Percentiles rank a stretch among this genome's conserved stretches.
phyloP scores from a whole-genome alignment of 192 early-diverging fungal species.

The Coemansia sp. region DNA sequence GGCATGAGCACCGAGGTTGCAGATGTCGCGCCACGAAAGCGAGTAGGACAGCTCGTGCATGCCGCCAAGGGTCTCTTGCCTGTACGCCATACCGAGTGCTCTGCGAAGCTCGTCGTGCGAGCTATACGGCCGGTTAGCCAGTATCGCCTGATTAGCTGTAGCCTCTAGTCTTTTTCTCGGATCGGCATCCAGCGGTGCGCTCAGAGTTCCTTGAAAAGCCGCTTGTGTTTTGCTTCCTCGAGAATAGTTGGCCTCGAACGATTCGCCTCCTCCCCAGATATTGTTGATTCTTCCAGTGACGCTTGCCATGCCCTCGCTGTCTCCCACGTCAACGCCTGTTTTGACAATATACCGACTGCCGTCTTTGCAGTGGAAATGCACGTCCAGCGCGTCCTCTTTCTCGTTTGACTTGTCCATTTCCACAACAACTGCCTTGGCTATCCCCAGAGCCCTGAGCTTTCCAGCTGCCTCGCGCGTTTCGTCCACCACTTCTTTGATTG shows the following conservation, averaged over 20 bases:
- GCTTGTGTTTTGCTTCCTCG: conserved; percentile 74
- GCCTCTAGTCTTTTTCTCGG: conserved; percentile 68
- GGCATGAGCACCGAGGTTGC: conserved; percentile 49
- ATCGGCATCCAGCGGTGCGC: conserved; percentile 69
- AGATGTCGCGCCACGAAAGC: conserved; percentile 76
- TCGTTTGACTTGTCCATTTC: conserved; percentile 14
- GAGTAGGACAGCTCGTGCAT: conserved; percentile 69
- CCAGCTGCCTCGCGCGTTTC: conserved; percentile 49
- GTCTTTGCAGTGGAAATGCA: conserved; percentile 73
- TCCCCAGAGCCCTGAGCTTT: conserved; percentile 38
- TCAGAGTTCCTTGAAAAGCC: conserved; percentile 62
- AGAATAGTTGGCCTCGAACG: conserved; percentile 68
- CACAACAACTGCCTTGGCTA: conserved; percentile 32
- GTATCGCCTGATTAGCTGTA: conserved; percentile 63
- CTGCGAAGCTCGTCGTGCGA: conserved; percentile 75
- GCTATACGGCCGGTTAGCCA: conserved; percentile 63
- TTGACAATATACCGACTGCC: conserved; percentile 69
- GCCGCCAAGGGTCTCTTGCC: conserved; percentile 1
- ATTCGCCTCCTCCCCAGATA: conserved; percentile 86
- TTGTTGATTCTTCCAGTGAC: conserved; percentile 75
- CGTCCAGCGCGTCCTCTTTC: conserved; percentile 56
- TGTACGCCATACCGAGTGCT: conserved; percentile 56
- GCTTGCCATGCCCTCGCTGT: conserved; percentile 80
- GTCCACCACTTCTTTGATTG: conserved; percentile 19
- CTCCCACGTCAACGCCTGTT: conserved; percentile 90